Base-by-base conservation (phyloP, 345 rosid species). In the Eucalyptus viminalis region DNA sequence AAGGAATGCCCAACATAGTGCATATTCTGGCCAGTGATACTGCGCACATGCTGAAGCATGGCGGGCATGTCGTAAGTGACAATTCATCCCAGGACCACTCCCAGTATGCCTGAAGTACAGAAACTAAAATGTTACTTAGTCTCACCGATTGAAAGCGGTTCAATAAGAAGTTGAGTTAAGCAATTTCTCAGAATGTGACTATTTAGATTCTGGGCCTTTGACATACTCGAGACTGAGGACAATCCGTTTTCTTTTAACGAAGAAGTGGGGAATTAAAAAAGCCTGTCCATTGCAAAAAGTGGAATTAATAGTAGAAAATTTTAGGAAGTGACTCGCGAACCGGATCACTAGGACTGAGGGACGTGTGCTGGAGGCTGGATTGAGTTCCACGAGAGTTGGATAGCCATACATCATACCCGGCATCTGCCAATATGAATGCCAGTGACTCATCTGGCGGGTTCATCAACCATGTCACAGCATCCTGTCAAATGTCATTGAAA, bases 11-110 rank as follows among this genome's bases (percentile, higher is more conserved):
- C 92, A 47, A 89, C 92, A 86, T 92, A 93, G 88, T 92, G 94
- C 89, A 90, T 44, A 11, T 91, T 91, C 92, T 93, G 92, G n/a
- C 90, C 90, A 14, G 93, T 92, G 44, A 88, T 89, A 40, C 88
- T 88, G 54, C 86, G 87, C 49, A 93, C 89, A 50, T 91, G 87
- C 17, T 90, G 89, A 49, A 91, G 76, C 7, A 85, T 43, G 8
- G 92, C 92, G 25, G 93, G 91, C 56, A 91, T 90, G 87, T 92
- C 93, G 37, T 80, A 92, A 76, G 88, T 80, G 5, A 85, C 76
- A 92, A 86, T 87, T 93, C 93, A 80, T 93, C 93, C 92, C 92
- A 91, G 69, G 93, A 92, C 94, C 94, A 92, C 40, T 93, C 91
- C 94, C 93, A 93, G n/a, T 80, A 93, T 49, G 91, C 91, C 93